Evolutionary conservation across 1,139 yeast species (phyloP).

Genomic region (Wickerhamomyces sp.): DNA sequence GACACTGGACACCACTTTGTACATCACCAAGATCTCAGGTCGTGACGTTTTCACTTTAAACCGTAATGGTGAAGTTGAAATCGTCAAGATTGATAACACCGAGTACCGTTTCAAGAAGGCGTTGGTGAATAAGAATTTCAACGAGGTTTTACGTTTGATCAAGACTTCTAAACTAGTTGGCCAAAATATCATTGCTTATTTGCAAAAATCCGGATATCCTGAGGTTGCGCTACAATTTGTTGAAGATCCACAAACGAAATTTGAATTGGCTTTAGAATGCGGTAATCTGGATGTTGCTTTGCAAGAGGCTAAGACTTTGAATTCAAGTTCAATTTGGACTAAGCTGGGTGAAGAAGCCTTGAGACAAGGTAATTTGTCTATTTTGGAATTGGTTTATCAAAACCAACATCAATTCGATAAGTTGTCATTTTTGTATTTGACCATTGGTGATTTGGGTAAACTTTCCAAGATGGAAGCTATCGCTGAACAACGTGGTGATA

Average conservation of each 20-base stretch:
- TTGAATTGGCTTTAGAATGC: conserved; percentile 92
- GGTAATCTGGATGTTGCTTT: conserved; percentile 86
- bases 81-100: conserved; percentile 82
- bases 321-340: conserved; percentile 71
- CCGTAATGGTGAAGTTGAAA: conserved; percentile 81
- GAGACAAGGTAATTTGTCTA: conserved; percentile 79
- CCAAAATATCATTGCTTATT: conserved; percentile 90
- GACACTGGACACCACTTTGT: conserved; percentile 87
- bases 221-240: conserved; percentile 94
- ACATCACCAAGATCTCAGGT: conserved; percentile 69
- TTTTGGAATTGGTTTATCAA: conserved; percentile 87
- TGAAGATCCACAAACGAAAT: conserved; percentile 92
- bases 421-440: conserved; percentile 79
- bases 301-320: conserved; percentile 77
- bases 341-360: conserved; percentile 82
- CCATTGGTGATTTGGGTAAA: conserved; percentile 74
- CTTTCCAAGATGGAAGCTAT: conserved; percentile 81
- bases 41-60: conserved; percentile 73
- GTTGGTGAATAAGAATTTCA: conserved; percentile 80
- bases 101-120: conserved; percentile 96
- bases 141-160: conserved; percentile 87
- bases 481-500: conserved; percentile 85
- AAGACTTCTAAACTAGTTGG: conserved; percentile 90
- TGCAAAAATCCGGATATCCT: conserved; percentile 94
- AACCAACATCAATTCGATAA: conserved; percentile 83